phyloP scores from a whole-genome alignment of 2,329 filamentous ascomycete species.

The Fusarium piperis region DNA sequence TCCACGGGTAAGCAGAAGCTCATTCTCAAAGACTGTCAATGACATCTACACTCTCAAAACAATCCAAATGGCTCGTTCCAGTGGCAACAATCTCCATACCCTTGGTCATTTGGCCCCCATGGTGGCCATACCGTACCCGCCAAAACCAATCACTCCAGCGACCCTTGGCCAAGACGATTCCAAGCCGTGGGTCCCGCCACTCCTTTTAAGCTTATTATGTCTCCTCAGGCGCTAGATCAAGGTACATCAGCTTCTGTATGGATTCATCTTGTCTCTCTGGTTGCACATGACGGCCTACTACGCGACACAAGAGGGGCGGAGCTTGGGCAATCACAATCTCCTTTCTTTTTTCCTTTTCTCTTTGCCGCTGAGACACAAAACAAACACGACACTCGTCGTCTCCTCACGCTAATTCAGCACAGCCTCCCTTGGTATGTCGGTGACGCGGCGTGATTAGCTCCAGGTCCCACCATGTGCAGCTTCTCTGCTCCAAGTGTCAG shows the following conservation, averaged over 20 bases:
- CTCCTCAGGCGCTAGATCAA: not conserved
- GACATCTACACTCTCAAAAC: not conserved
- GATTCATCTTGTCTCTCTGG: not conserved
- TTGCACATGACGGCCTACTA: not conserved
- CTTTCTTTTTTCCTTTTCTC: not conserved
- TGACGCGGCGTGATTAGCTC: slow-evolving; percentile 2
- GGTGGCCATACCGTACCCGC: not conserved
- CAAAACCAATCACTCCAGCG: not conserved
- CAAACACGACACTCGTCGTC: not conserved
- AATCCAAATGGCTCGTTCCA: not conserved
- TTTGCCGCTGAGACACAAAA: not conserved
- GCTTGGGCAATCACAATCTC: not conserved
- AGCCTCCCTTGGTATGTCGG: not conserved
- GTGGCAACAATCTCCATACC: not conserved
- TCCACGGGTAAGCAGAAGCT: not conserved
- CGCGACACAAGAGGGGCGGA: not conserved
- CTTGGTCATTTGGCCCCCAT: not conserved
- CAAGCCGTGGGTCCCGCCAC: not conserved
- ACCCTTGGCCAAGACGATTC: not conserved
- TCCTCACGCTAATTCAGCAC: not conserved
- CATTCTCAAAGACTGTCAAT: too few species aligned
- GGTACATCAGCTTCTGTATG: not conserved
- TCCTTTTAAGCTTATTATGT: slow-evolving; percentile 7
- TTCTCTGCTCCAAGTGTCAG: not conserved
- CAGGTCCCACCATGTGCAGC: not conserved